Evolutionary conservation across 1,139 yeast species (phyloP).

Genomic region (Taphrina flavorubra): DNA sequence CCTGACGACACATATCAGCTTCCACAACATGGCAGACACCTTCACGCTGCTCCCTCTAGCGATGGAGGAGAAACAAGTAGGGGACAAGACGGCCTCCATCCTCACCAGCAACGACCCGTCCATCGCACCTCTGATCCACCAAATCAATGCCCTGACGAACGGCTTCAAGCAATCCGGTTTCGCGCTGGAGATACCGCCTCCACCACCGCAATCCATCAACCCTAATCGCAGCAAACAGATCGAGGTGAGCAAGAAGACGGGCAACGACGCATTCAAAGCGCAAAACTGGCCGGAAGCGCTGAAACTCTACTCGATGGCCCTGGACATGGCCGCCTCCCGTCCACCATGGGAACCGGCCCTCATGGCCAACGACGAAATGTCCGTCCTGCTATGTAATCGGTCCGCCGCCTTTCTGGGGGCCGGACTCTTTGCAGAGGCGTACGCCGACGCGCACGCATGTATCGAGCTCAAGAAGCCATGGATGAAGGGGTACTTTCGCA

Average conservation of each 20-base stretch:
- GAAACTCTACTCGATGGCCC: constrained; percentile 73
- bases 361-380: constrained; percentile 76
- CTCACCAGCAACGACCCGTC: constrained; percentile 18
- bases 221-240: constrained; percentile 61
- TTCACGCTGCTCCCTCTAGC: constrained; percentile 18
- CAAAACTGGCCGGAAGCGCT: constrained; percentile 73
- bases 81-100: constrained; percentile 4
- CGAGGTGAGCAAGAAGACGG: constrained; percentile 75
- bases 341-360: constrained; percentile 86
- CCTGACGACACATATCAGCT: no score
- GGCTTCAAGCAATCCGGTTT: constrained; percentile 41
- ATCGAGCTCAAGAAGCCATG: constrained; percentile 66
- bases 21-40: constrained; percentile 17
- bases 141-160: constrained; percentile 32
- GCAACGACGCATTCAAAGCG: constrained; percentile 66
- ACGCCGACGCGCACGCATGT: constrained; percentile 79
- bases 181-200: constrained; percentile 51
- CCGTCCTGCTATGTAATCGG: constrained; percentile 74
- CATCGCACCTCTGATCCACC: constrained; percentile 26
- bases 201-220: constrained; percentile 65
- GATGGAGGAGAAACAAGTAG: constrained; percentile 21
- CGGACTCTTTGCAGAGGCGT: constrained; percentile 71
- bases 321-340: constrained; percentile 80
- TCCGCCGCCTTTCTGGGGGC: constrained; percentile 79
- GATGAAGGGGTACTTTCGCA: constrained; percentile 80